Base-by-base conservation (phyloP, 2,329 filamentous ascomycete genomes). In the Pseudocercospora musae region DNA sequence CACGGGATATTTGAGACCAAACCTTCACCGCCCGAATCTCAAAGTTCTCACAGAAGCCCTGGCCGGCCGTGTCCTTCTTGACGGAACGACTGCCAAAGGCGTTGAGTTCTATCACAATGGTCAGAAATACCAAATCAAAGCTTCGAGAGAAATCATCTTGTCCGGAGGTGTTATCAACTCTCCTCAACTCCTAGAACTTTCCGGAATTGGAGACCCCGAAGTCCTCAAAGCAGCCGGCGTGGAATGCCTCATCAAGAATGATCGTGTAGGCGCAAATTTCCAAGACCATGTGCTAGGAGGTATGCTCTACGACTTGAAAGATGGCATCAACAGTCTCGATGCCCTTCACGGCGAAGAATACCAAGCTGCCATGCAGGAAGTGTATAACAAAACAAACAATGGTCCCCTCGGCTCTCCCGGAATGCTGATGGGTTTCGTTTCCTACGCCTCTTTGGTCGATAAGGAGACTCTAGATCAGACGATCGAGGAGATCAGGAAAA, bases 221-320 rank as follows among this genome's bases (percentile, higher is more conserved):
- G 68, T 86, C 5, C 78, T 88, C 1, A 70, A 78, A 46, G 75
- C 74, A 18, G 78, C 80, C 0, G 80, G 78, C 0, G 78, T 87
- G 2, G 76, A 80, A 0, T 69, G 81, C 2, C 69, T 81, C 0
- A 74, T 79, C 2, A 76, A 83, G 52, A 70, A 85, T 1, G 79
- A 81, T 0, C 82, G 82, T 2, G 84, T 86, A 0, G 83, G 85
- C 1, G 72, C 80, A 23, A 78, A 82, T 53, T 84, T 85, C 63
- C 74, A 76, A 66, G 81, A 84, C 52, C 80, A 81, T 70, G 71
- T 77, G 27, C 66, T 68, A 2, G 66, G 62, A n/a, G 70, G 71
- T 21, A 71, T 73, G 68, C 59, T 72, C 1, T 74, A 70, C 55
- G 70, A 74, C 49, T 65, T 73, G 1, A 64, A 63, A 21, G 65